A percentile compares a stretch with the other conserved stretches of the same genome.
Evolutionary conservation across 306 rosid species (phyloP).

Genomic region (Quercus gilva): DNA sequence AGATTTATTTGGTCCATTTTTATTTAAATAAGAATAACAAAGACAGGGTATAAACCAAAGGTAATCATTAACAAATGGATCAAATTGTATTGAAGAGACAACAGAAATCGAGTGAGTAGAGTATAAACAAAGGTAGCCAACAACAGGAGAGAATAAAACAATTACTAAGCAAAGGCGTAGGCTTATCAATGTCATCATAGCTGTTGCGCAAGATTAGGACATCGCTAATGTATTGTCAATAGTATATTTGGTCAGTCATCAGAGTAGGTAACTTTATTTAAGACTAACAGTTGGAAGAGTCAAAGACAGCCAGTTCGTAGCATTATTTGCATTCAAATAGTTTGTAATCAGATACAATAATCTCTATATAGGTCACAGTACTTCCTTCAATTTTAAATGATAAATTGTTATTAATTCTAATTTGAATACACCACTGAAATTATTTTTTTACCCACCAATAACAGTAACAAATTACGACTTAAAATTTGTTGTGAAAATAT

Average conservation of each 20-base stretch:
- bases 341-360: background rate
- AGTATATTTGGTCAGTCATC: background rate
- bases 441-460: too few relatives aligned
- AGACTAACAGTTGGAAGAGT: background rate
- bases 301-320: background rate
- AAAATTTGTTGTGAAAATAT: too few relatives aligned
- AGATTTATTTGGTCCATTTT: background rate
- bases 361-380: too few relatives aligned
- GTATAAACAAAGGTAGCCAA: background rate
- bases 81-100: background rate
- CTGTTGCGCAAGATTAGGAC: conserved; percentile 23
- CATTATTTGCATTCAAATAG: background rate
- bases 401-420: too few relatives aligned
- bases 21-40: background rate
- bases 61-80: background rate
- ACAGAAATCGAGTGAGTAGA: background rate
- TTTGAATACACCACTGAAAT: too few relatives aligned
- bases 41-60: too few relatives aligned
- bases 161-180: background rate
- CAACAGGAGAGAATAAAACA: conserved; percentile 6
- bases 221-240: conserved; percentile 2
- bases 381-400: too few relatives aligned
- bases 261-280: background rate
- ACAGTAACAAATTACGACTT: too few relatives aligned
- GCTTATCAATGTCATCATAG: conserved; percentile 14